Conservation (phyloP, 2,329 filamentous ascomycete genomes). For the Ophiostoma sp. region DNA sequence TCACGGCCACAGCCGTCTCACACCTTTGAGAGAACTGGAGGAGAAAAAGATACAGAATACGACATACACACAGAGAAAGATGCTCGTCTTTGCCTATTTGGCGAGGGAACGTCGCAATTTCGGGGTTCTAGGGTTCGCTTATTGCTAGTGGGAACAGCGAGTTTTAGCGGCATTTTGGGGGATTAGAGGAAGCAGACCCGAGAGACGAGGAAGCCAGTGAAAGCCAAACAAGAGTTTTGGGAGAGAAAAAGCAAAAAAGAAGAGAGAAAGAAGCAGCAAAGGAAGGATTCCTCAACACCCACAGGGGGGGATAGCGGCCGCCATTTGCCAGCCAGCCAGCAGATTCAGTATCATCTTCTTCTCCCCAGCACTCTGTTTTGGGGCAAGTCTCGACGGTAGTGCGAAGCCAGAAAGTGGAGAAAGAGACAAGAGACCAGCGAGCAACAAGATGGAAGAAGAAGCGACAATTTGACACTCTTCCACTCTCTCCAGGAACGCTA, state of each 20-base stretch:
- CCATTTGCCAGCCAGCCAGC: no score
- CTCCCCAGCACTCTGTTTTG: not conserved
- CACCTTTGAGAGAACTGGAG: not conserved
- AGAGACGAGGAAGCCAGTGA: not conserved
- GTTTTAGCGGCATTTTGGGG: not conserved
- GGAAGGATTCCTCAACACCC: not conserved
- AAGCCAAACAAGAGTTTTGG: not conserved
- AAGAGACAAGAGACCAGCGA: not conserved
- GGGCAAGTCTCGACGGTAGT: not conserved
- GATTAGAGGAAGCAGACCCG: not conserved
- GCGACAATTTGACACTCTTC: not conserved
- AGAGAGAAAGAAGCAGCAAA: conserved; percentile 2
- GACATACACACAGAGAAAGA: not conserved
- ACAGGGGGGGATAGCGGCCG: not conserved
- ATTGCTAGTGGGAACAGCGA: conserved; percentile 7
- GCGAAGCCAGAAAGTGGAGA: not conserved
- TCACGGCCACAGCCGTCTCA: conserved; percentile 12
- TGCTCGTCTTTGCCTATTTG: not conserved
- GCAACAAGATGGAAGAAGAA: not conserved
- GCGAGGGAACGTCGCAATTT: conserved; percentile 15
- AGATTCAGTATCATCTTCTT: not conserved
- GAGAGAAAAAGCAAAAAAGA: not conserved
- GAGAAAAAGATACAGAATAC: not conserved
- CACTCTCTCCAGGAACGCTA: not conserved
- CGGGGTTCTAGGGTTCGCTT: conserved; percentile 11